phyloP scores from a whole-genome alignment of 495 filamentous ascomycete species.

The Pyronema domesticum region DNA sequence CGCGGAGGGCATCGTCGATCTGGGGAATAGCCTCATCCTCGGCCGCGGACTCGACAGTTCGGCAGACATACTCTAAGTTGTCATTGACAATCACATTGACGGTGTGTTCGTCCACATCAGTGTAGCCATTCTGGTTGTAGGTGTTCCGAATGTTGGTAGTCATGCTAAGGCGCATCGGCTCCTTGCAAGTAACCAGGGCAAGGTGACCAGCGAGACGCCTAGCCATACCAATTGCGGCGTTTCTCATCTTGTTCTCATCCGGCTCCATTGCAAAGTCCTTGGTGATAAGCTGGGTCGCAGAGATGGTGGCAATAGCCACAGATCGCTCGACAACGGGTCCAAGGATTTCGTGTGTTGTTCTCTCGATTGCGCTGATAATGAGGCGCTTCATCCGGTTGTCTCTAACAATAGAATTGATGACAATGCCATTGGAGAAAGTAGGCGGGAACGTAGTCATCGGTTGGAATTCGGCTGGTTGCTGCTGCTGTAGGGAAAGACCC shows the following conservation, averaged over 20 bases:
- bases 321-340: constrained; percentile 92
- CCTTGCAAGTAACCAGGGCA: constrained; percentile 93
- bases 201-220: constrained; percentile 81
- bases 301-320: constrained; percentile 92
- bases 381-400: constrained; percentile 59
- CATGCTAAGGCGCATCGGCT: constrained; percentile 88
- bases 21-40: constrained; percentile 83
- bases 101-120: constrained; percentile 40
- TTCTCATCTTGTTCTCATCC: constrained; percentile 68
- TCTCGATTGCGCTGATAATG: constrained; percentile 62
- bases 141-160: constrained; percentile 80
- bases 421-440: constrained; percentile 17
- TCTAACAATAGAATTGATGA: constrained; percentile 37
- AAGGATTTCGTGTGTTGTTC: constrained; percentile 85
- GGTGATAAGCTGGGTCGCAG: constrained; percentile 75
- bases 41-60: constrained; percentile 80
- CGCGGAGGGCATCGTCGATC: constrained; percentile 78
- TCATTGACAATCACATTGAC: constrained; percentile 98
- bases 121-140: constrained; percentile 49
- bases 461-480: not conserved
- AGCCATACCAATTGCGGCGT: constrained; percentile 76
- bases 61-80: constrained; percentile 83
- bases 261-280: constrained; percentile 93
- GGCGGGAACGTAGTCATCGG: constrained; percentile 1
- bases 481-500: constrained; percentile 24